These are phyloP conservation scores for Pyrenochaeta sp. DNA, from an alignment of 2,329 filamentous ascomycete genomes.

Conservation along the genomic window DNA sequence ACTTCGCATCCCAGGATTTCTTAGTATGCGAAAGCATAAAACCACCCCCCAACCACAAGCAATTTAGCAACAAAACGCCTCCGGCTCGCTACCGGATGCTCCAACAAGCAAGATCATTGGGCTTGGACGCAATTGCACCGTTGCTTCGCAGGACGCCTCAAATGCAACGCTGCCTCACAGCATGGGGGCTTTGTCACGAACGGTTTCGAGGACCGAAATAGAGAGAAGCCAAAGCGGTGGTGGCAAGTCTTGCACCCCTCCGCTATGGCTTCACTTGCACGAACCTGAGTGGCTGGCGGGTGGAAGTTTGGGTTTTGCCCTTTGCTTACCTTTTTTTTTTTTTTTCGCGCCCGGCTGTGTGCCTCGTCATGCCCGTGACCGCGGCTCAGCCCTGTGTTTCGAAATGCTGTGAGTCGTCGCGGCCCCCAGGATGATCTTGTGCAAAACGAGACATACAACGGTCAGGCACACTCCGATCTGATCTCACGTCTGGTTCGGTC, in stretches of 20 bases:
- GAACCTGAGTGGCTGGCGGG: background rate
- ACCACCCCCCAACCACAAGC: slow-evolving; percentile 15
- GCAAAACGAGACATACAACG: slow-evolving; percentile 12
- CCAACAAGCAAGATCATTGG: slow-evolving; percentile 5
- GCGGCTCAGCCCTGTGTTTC: slow-evolving; percentile 33
- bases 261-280: background rate
- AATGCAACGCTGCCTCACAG: slow-evolving; percentile 12
- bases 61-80: slow-evolving; percentile 1
- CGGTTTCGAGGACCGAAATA: slow-evolving; percentile 11
- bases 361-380: slow-evolving; percentile 1
- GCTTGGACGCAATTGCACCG: slow-evolving; percentile 5
- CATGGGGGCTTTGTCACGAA: slow-evolving; percentile 14
- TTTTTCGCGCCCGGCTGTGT: slow-evolving; percentile 3
- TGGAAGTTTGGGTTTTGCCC: background rate
- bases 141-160: slow-evolving; percentile 1
- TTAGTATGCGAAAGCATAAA: slow-evolving; percentile 7
- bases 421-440: slow-evolving; percentile 28
- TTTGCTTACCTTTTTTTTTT: background rate
- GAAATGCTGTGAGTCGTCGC: slow-evolving; percentile 33
- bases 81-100: slow-evolving; percentile 2
- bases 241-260: slow-evolving; percentile 3
- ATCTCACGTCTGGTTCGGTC: slow-evolving; percentile 18
- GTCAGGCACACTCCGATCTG: slow-evolving; percentile 25
- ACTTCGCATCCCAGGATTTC: slow-evolving; percentile 22
- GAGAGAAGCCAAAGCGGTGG: slow-evolving; percentile 17